Percentiles rank a stretch among this genome's conserved stretches.
Evolutionary conservation across 768 basidiomycete species (phyloP).

Genomic region (Termitomyces sp.): DNA sequence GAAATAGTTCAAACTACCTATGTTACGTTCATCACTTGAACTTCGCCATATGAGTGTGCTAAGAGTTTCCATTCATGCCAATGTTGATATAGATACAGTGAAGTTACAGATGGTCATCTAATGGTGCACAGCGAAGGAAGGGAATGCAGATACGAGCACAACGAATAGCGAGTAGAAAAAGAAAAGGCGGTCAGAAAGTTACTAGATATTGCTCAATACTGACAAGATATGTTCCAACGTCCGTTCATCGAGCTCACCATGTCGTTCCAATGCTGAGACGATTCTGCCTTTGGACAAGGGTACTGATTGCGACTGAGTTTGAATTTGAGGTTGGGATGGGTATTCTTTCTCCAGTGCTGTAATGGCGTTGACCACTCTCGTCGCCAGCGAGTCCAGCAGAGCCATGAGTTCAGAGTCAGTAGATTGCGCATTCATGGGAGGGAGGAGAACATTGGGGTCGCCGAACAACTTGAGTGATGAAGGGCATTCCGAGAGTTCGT

Average conservation of each 20-base stretch:
- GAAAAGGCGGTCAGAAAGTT: conserved; percentile 1
- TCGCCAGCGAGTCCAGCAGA: conserved; percentile 70
- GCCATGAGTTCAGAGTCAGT: conserved; percentile 67
- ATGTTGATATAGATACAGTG: conserved; percentile 6
- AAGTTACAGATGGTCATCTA: conserved; percentile 9
- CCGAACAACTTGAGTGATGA: conserved; percentile 40
- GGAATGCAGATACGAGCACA: conserved; percentile 1
- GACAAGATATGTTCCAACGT: conserved; percentile 39
- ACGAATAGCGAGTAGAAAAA: conserved; percentile 12
- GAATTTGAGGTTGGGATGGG: conserved; percentile 7
- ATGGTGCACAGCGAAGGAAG: conserved; percentile 5
- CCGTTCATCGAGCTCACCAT: conserved; percentile 39
- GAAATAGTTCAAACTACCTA: not conserved
- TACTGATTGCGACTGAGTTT: conserved; percentile 10
- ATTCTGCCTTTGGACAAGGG: conserved; percentile 21
- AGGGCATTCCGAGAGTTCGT: conserved; percentile 20
- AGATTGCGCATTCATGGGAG: conserved; percentile 62
- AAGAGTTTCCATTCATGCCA: not conserved
- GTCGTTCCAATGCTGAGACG: conserved; percentile 27
- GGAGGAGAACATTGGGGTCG: conserved; percentile 60
- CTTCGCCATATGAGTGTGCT: not conserved
- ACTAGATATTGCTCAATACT: conserved; percentile 22
- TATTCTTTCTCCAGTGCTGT: conserved; percentile 26
- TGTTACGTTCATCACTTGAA: not conserved
- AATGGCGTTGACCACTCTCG: conserved; percentile 73